Conservation (phyloP, 805 yeast genomes). For the Metschnikowia borealis region DNA sequence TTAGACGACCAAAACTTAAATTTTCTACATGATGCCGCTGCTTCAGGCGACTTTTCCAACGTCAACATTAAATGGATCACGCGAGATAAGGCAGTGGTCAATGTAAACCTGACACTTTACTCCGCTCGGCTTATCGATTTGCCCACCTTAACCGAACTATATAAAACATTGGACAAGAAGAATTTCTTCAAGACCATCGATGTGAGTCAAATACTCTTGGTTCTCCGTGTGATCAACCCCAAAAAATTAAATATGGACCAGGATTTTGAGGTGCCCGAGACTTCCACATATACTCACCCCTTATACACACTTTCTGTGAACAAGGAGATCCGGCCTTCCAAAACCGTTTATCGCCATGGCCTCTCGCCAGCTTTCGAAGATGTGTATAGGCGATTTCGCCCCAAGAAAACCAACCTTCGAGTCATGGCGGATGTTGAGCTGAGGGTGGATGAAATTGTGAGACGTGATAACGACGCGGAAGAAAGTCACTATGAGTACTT, state of each 20-base stretch:
- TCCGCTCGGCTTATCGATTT: conserved; percentile 84
- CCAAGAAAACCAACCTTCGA: conserved; percentile 63
- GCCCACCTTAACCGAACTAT: conserved; percentile 83
- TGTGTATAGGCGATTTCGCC: conserved; percentile 64
- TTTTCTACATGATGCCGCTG: conserved; percentile 69
- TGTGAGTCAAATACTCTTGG: conserved; percentile 78
- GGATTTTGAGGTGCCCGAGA: conserved; percentile 44
- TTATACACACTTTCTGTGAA: conserved; percentile 32
- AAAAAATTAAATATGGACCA: conserved; percentile 38
- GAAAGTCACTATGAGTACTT: conserved; percentile 72
- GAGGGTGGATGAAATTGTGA: conserved; percentile 70
- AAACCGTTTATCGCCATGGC: conserved; percentile 66
- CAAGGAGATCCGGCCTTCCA: conserved; percentile 42
- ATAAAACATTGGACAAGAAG: conserved; percentile 84
- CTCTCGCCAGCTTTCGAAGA: conserved; percentile 75
- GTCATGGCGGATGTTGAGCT: conserved; percentile 76
- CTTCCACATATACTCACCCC: conserved; percentile 34
- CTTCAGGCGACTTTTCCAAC: conserved; percentile 68
- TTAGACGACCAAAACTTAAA: conserved; percentile 67
- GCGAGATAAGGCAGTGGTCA: conserved; percentile 70
- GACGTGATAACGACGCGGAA: conserved; percentile 79
- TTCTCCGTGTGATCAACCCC: conserved; percentile 50
- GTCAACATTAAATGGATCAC: conserved; percentile 81
- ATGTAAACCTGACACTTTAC: conserved; percentile 62
- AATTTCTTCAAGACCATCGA: conserved; percentile 85